Percentiles rank a stretch among this genome's conserved stretches.
Conservation (phyloP, 345 rosid species). For the Rubroshorea leprosula region DNA sequence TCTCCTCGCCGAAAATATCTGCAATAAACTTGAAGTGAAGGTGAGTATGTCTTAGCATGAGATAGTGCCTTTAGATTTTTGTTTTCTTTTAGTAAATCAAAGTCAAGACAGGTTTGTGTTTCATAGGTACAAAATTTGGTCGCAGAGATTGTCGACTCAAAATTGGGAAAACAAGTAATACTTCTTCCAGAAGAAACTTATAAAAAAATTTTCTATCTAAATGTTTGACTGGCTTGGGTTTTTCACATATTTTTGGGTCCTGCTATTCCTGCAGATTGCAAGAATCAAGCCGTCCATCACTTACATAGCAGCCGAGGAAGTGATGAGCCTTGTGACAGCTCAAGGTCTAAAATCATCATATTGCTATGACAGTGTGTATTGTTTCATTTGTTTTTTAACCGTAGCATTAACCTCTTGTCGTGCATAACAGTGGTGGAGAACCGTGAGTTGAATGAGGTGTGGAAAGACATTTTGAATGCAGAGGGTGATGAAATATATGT, state of each 20-base stretch:
- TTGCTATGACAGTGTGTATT: background rate
- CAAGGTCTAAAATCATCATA: slow-evolving; percentile 54
- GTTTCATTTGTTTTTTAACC: slow-evolving; percentile 3
- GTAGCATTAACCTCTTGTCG: slow-evolving; percentile 11
- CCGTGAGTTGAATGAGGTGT: slow-evolving; percentile 80
- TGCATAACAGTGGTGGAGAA: slow-evolving; percentile 63
- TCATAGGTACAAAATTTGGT: slow-evolving; percentile 85
- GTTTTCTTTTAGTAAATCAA: slow-evolving; percentile 6
- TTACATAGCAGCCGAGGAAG: slow-evolving; percentile 87
- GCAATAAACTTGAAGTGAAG: slow-evolving; percentile 76
- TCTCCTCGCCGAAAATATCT: slow-evolving; percentile 90
- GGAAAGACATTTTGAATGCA: slow-evolving; percentile 88
- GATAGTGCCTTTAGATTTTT: slow-evolving; percentile 9
- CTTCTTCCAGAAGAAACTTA: slow-evolving; percentile 10
- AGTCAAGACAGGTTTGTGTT: slow-evolving; percentile 12
- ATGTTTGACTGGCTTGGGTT: background rate
- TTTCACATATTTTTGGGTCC: slow-evolving; percentile 1
- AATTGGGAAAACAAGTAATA: slow-evolving; percentile 85
- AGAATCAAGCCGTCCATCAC: slow-evolving; percentile 81
- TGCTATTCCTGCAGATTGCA: slow-evolving; percentile 50
- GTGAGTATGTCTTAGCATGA: slow-evolving; percentile 26
- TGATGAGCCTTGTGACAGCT: slow-evolving; percentile 96
- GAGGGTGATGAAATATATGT: slow-evolving; percentile 97
- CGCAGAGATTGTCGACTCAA: slow-evolving; percentile 86
- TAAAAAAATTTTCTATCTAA: slow-evolving; percentile 17